phyloP scores from a whole-genome alignment of 257 asterid genomes.

The Solanum piurae region DNA sequence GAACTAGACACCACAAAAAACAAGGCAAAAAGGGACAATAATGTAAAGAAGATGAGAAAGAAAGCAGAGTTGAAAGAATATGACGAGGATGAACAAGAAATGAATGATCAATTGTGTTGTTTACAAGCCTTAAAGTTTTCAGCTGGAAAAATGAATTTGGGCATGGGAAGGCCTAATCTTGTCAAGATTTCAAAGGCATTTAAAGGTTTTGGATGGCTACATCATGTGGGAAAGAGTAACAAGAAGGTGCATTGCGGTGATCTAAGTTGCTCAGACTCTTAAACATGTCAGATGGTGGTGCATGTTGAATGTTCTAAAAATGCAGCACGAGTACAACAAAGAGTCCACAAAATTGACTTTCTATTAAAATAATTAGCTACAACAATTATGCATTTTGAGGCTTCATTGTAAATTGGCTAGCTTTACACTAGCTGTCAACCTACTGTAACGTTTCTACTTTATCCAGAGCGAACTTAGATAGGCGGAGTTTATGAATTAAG shows the following conservation, averaged over 20 bases:
- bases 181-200: slow-evolving; percentile 68
- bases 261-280: background rate
- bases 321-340: background rate
- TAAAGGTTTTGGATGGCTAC: slow-evolving; percentile 88
- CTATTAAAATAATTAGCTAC: background rate
- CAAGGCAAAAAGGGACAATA: background rate
- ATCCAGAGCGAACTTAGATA: background rate
- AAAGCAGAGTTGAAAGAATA: background rate
- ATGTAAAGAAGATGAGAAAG: background rate
- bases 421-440: background rate
- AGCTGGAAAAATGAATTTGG: slow-evolving; percentile 66
- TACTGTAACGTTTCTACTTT: background rate
- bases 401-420: background rate
- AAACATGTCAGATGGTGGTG: background rate
- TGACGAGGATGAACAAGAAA: slow-evolving; percentile 13
- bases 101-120: slow-evolving; percentile 41
- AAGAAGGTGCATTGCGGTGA: slow-evolving; percentile 85
- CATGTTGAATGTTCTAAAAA: background rate
- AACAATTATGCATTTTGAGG: background rate
- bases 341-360: background rate
- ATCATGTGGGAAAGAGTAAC: slow-evolving; percentile 35
- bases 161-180: slow-evolving; percentile 68
- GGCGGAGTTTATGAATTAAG: background rate
- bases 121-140: slow-evolving; percentile 73
- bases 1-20: slow-evolving; percentile 27